These are phyloP conservation scores for Stemphylium lycopersici DNA, from an alignment of 2,329 filamentous ascomycete genomes.

Conservation along the genomic window DNA sequence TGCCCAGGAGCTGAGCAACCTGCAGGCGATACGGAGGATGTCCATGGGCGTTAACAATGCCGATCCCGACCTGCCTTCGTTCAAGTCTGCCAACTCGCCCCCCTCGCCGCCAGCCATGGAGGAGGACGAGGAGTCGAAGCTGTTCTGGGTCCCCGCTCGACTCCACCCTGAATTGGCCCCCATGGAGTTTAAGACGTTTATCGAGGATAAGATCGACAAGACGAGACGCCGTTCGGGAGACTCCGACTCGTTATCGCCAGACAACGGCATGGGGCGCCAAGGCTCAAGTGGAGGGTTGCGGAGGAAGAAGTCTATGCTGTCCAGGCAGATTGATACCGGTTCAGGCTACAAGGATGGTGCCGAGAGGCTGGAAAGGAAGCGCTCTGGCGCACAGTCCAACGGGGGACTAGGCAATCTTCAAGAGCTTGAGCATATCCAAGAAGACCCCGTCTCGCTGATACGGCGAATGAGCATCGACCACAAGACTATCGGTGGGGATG, in stretches of 20 bases:
- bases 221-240: conserved; percentile 83
- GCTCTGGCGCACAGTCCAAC: conserved; percentile 62
- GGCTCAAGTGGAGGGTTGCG: conserved; percentile 67
- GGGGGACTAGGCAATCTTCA: conserved; percentile 62
- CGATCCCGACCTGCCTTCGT: conserved; percentile 78
- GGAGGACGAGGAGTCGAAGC: conserved; percentile 86
- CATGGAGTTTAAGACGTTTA: conserved; percentile 93
- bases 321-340: conserved; percentile 82
- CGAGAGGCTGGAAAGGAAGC: conserved; percentile 76
- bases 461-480: conserved; percentile 68
- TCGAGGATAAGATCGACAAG: conserved; percentile 89
- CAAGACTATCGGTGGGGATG: conserved; percentile 48
- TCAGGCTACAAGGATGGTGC: conserved; percentile 82
- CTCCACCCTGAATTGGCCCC: conserved; percentile 94
- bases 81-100: conserved; percentile 64
- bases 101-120: conserved; percentile 72
- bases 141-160: conserved; percentile 95
- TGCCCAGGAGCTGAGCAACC: conserved; percentile 88
- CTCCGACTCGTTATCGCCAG: conserved; percentile 64
- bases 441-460: conserved; percentile 75
- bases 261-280: conserved; percentile 61
- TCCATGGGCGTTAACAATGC: conserved; percentile 85
- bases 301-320: conserved; percentile 95
- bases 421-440: conserved; percentile 79
- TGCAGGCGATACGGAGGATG: conserved; percentile 88